Base-by-base conservation (phyloP, 176 grass and related monocot genomes). In the Eleusine coracana region DNA sequence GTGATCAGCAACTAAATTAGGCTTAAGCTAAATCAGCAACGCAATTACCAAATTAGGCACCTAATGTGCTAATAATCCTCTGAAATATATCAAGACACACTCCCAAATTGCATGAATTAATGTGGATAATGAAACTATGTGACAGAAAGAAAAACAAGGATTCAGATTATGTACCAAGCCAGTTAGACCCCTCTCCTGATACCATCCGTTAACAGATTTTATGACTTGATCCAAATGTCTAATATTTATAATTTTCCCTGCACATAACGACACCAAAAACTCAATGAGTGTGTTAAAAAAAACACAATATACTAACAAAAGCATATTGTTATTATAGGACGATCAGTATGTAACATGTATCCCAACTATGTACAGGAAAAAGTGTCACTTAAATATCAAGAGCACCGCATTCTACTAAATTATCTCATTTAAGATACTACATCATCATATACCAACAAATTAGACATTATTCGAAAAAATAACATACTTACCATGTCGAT, bases 161-260 rank as follows among this genome's bases (percentile, higher is more conserved):
- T 60, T 80, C 5, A 1, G 55, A 44, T 70, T 13, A 90, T 83
- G 20, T 91, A 99, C 93, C 85, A 88, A 81, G 34, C 96, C 96
- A 87, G 87, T 87, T 85, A 99, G 83, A 70, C 96, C 91, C 44
- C 87, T 87, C 20, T 96, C 93, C 23, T 92, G 87, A 55, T 99
- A 99, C 96, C 96, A 99, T 56, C 82, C 80, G 4, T 94, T 96
- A 39, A 99, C 79, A 17, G 91, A 99, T 75, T 94, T 99, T 29
- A 99, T 77, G 21, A 90, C 96, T 90, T 91, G 59, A 82, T 99
- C 91, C 80, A 99, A 88, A 90, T 96, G 96, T 66, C 91, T 87
- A 87, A 94, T 89, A 73, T 99, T 96, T 58, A 99, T 90, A 80
- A 99, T 99, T 87, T 96, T 96, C 11, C 93, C 96, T 96, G 85